A percentile compares a stretch with the other conserved stretches of the same genome.
These are phyloP conservation scores for Venturia aucupariae DNA, from an alignment of 2,329 filamentous ascomycete species.

Conservation along the genomic window DNA sequence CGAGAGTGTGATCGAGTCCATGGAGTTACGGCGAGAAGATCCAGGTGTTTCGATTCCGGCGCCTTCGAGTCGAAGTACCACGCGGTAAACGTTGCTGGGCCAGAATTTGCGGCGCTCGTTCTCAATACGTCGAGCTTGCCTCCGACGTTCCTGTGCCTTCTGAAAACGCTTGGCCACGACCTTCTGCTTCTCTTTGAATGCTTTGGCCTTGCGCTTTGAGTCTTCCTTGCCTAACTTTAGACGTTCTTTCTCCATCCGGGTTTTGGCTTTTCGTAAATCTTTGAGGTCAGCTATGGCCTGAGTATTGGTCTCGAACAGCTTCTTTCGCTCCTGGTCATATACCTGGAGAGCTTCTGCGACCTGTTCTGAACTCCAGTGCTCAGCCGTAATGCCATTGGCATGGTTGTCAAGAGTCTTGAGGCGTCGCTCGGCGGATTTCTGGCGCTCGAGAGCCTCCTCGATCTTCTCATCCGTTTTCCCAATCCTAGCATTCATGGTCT, in stretches of 20 bases:
- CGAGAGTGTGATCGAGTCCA: slow-evolving; percentile 20
- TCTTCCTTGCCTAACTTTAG: slow-evolving; percentile 20
- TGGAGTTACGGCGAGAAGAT: slow-evolving; percentile 22
- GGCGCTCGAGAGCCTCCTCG: slow-evolving; percentile 21
- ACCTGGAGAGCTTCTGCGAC: slow-evolving; percentile 27
- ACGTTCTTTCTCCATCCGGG: slow-evolving; percentile 21
- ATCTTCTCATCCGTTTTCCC: slow-evolving; percentile 16
- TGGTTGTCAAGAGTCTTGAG: slow-evolving; percentile 29
- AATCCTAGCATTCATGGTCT: slow-evolving; percentile 17
- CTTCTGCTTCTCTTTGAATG: slow-evolving; percentile 22
- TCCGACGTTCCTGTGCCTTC: slow-evolving; percentile 14
- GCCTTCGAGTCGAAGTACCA: slow-evolving; percentile 30
- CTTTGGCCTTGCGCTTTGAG: slow-evolving; percentile 22
- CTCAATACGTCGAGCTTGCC: slow-evolving; percentile 18
- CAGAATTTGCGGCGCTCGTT: slow-evolving; percentile 30
- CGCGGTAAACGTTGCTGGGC: slow-evolving; percentile 27
- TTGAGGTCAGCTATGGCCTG: slow-evolving; percentile 21
- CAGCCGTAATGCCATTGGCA: slow-evolving; percentile 21
- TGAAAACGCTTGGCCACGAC: slow-evolving; percentile 18
- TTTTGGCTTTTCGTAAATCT: slow-evolving; percentile 22
- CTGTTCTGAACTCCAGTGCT: slow-evolving; percentile 22
- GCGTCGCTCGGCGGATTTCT: slow-evolving; percentile 19
- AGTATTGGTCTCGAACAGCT: slow-evolving; percentile 21
- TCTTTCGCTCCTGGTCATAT: slow-evolving; percentile 26
- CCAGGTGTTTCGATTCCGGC: slow-evolving; percentile 22